Evolutionary conservation across 805 yeast genomes (phyloP).

Genomic region (Lachancea sp.): DNA sequence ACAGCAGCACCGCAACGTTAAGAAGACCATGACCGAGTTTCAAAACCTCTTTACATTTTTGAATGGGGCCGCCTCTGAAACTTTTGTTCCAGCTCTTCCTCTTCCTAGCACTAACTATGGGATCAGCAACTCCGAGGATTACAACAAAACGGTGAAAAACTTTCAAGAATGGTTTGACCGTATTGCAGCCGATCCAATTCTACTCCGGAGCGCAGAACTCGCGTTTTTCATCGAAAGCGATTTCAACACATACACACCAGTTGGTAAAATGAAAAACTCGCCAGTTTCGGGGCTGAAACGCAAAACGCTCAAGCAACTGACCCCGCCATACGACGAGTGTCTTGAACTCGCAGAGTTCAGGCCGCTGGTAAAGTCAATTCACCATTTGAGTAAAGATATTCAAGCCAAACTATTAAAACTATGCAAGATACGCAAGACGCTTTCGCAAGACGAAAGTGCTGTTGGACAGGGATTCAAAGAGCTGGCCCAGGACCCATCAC

Average conservation of each 20-base stretch:
- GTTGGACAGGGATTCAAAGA: conserved; percentile 35
- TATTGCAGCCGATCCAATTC: conserved; percentile 65
- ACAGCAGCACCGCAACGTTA: conserved; percentile 57
- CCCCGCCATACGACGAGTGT: conserved; percentile 86
- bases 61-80: conserved; percentile 78
- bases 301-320: conserved; percentile 84
- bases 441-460: conserved; percentile 53
- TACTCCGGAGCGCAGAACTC: conserved; percentile 82
- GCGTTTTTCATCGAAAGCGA: conserved; percentile 78
- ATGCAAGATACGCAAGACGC: conserved; percentile 37
- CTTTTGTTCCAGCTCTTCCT: conserved; percentile 88
- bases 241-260: conserved; percentile 44
- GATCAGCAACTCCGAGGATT: conserved; percentile 77
- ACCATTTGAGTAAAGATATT: conserved; percentile 48
- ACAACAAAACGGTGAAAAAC: conserved; percentile 44
- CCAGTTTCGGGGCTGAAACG: conserved; percentile 84
- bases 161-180: conserved; percentile 87
- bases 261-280: conserved; percentile 45
- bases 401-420: conserved; percentile 52
- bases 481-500: conserved; percentile 21
- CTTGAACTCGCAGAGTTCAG: conserved; percentile 76
- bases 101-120: conserved; percentile 70
- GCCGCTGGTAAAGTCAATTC: conserved; percentile 75
- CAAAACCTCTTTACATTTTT: conserved; percentile 70
- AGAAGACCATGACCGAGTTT: conserved; percentile 77